phyloP scores from a whole-genome alignment of 495 filamentous ascomycete species.

The Penicillium roqueforti region DNA sequence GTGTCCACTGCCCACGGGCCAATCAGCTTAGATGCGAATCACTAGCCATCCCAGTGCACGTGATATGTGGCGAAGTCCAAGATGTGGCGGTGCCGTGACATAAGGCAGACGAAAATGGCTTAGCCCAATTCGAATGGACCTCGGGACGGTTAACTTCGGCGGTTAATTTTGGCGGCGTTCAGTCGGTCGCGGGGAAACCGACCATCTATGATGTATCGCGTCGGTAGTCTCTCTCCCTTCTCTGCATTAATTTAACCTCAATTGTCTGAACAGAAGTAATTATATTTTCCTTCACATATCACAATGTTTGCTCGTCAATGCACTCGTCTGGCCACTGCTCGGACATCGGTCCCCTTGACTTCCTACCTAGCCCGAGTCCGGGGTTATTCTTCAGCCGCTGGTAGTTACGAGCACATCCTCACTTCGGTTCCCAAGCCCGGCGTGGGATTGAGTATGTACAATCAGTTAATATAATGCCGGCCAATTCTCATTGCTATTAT shows the following conservation, averaged over 20 bases:
- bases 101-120: neutral
- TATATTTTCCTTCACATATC: neutral
- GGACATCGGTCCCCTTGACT: slow-evolving; percentile 45
- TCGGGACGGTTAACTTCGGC: slow-evolving; percentile 35
- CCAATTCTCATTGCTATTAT: slow-evolving; percentile 7
- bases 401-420: slow-evolving; percentile 74
- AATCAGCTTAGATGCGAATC: slow-evolving; percentile 19
- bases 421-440: slow-evolving; percentile 79
- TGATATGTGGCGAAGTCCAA: slow-evolving; percentile 11
- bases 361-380: slow-evolving; percentile 46
- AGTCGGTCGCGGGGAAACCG: slow-evolving; percentile 26
- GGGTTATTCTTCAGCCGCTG: slow-evolving; percentile 53
- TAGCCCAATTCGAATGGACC: slow-evolving; percentile 21
- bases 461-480: neutral
- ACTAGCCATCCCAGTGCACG: slow-evolving; percentile 16
- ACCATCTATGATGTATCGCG: slow-evolving; percentile 18
- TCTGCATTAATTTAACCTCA: neutral
- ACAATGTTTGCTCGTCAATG: slow-evolving; percentile 55
- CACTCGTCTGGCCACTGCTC: slow-evolving; percentile 57
- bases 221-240: neutral
- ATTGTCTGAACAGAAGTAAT: neutral
- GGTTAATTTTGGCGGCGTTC: no score
- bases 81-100: slow-evolving; percentile 7
- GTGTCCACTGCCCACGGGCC: slow-evolving; percentile 35
- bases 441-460: slow-evolving; percentile 73